Conservation (phyloP, 208 protist species). For the Entamoeba invadens region DNA sequence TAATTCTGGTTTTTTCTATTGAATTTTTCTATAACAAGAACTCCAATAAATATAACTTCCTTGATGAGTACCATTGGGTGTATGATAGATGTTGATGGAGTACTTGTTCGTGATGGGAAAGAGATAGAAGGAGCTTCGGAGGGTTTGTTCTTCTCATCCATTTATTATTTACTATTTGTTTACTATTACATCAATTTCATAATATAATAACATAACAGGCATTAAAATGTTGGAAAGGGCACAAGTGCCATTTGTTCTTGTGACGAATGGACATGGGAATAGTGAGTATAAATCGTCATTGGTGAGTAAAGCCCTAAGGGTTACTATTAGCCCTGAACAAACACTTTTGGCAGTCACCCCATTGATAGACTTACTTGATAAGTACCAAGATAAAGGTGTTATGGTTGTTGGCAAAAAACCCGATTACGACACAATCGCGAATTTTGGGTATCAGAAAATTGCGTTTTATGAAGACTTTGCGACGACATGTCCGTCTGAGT, state of each 20-base stretch:
- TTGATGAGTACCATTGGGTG: background rate
- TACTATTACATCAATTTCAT: too few relatives aligned
- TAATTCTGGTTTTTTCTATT: background rate
- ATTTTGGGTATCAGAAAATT: background rate
- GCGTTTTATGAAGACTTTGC: background rate
- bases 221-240: background rate
- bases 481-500: background rate
- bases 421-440: background rate
- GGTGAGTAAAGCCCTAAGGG: background rate
- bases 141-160: too few relatives aligned
- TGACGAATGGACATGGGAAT: background rate
- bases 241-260: background rate
- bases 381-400: background rate
- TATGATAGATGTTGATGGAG: conserved; percentile 2
- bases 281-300: background rate
- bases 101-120: background rate
- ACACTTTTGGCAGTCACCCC: background rate
- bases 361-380: background rate
- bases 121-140: background rate
- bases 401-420: background rate
- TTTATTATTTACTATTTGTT: too few relatives aligned
- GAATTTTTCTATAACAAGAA: background rate
- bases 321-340: background rate
- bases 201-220: too few relatives aligned
- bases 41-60: background rate